Base-by-base conservation (phyloP, 169 alveolate species). In the Eimeria zaria region DNA sequence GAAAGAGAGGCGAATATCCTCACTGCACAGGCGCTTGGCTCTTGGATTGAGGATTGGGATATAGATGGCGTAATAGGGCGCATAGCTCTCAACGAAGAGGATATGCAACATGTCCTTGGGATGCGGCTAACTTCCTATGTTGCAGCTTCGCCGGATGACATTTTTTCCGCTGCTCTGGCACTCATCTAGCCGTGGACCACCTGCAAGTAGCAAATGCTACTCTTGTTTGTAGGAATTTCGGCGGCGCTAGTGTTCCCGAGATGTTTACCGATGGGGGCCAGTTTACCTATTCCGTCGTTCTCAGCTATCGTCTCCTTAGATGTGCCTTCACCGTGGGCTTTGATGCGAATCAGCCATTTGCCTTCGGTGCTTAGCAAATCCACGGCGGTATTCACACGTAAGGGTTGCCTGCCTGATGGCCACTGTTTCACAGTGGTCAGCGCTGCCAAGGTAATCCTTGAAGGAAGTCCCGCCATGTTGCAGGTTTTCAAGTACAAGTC, bases 1-100 rank as follows among this genome's bases (percentile, higher is more conserved):
- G 87, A 76, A 33, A 76, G 87, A 76, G 87, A 76, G 39, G 39
- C 87, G 46, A 44, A 76, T 48, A 76, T 41, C 24, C 62, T 76
- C 8, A 24, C 6, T n/a, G 44, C 64, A 22, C 44, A 76, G 14
- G 60, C 60, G 9, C 60, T 76, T 8, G 87, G 87, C 39, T 41
- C 87, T 1, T 76, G 87, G 87, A 41, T 76, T 44, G 41, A 0
- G 22, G 87, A 76, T 24, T 76, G 87, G 87, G 9, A 76, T 76
- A 18, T 27, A 9, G 87, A 76, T 24, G 87, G 87, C 24, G 41
- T 76, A 60, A 60, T 41, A 4, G 55, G 11, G 20, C 87, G 87
- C 30, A 22, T 76, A 41, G 64, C 0, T 1, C 87, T 76, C 39
- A 76, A 76, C 39, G 87, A 44, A 44, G 87, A 76, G 60, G 60